Evolutionary conservation across 2,329 filamentous ascomycete species (phyloP), one percentile per base, ranked within the genome.

Genomic region (Curvularia verruculosa): DNA sequence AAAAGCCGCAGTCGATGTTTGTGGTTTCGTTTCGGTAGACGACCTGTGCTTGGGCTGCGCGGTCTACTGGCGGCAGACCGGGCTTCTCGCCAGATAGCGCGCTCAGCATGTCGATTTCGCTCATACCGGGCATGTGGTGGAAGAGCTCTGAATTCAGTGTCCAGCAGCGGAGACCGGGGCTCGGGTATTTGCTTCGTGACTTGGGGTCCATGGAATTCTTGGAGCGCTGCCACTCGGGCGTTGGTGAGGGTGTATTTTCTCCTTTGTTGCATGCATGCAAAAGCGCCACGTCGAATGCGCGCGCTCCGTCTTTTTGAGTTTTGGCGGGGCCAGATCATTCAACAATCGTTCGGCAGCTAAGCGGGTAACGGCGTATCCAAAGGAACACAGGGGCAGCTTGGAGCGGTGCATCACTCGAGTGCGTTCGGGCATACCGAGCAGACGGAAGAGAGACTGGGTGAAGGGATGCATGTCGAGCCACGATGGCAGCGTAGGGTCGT

Each of bases 131-230:
- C 68, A 79, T 73, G 56, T 80, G 78, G 54, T 80, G 78, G 62
- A 80, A 80, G 1, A 80, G 67, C 58, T 80, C 78, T 1, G 78
- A 77, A 54, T 79, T 79, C 23, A 77, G 64, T 5, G 74, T 78
- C 73, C 75, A 79, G 67, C 78, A 80, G 40, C 75, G 73, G 10
- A 79, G 66, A 2, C 77, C 77, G 1, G 64, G 65, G 45, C 61
- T 71, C 0, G 71, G 57, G 56, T 77, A 74, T 41, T 70, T 71
- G 60, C 69, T 54, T n/a, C 62, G 57, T 24, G 65, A 31, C 19
- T 56, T 62, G 1, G 66, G 60, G 34, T 68, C 52, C 5, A 58
- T 59, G 24, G 72, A 60, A 9, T 64, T 64, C n/a, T 58, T 59
- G 15, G 67, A 61, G 21, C 69, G 67, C 10, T 58, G 53, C 58